Conservation (phyloP, 2,329 filamentous ascomycete species). For the Falciphora oryzae region DNA sequence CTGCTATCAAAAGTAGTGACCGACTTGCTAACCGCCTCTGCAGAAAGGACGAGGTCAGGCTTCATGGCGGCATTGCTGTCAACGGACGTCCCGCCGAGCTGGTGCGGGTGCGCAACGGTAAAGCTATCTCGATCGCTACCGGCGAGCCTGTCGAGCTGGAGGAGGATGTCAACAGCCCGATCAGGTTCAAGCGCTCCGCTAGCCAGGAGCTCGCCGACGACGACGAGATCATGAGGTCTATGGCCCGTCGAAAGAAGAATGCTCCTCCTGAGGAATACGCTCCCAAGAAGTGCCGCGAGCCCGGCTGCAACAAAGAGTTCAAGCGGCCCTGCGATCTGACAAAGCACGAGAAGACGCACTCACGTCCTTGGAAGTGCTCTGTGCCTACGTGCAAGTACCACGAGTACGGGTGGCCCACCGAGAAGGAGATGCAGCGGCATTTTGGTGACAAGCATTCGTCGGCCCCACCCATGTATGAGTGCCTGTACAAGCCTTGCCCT, state of each 20-base stretch:
- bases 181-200: slow-evolving; percentile 59
- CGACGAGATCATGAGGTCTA: slow-evolving; percentile 79
- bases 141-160: slow-evolving; percentile 57
- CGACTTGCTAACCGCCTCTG: neutral
- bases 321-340: slow-evolving; percentile 95
- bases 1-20: neutral
- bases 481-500: slow-evolving; percentile 74
- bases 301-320: slow-evolving; percentile 82
- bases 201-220: slow-evolving; percentile 70
- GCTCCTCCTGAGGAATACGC: slow-evolving; percentile 78
- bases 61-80: slow-evolving; percentile 74
- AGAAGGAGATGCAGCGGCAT: slow-evolving; percentile 95
- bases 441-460: slow-evolving; percentile 92
- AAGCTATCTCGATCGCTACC: slow-evolving; percentile 71
- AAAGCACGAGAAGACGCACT: slow-evolving; percentile 98
- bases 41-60: slow-evolving; percentile 63
- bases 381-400: slow-evolving; percentile 82
- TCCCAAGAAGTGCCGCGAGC: slow-evolving; percentile 69
- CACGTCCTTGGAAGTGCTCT: slow-evolving; percentile 91
- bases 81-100: slow-evolving; percentile 81
- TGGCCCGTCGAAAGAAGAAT: slow-evolving; percentile 94
- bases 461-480: slow-evolving; percentile 75
- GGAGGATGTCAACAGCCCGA: slow-evolving; percentile 38
- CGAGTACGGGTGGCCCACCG: slow-evolving; percentile 87
- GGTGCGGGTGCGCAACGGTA: slow-evolving; percentile 74